phyloP scores from a whole-genome alignment of 2,329 filamentous ascomycete species.

The Metarhizium album region DNA sequence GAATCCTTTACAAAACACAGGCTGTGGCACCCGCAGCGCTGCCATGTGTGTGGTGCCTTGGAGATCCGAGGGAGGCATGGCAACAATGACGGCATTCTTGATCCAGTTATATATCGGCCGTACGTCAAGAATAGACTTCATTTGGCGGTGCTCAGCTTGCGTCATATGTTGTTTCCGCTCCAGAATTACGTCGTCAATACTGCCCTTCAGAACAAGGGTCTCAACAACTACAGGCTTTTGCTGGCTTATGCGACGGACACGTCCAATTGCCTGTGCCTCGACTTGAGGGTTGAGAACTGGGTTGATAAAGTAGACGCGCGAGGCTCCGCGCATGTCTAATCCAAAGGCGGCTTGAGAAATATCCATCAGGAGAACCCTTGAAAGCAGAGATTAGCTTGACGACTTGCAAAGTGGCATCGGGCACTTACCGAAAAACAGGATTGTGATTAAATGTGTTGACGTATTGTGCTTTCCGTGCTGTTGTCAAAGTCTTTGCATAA shows the following conservation, averaged over 20 bases:
- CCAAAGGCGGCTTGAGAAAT: constrained; percentile 83
- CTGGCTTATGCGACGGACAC: constrained; percentile 81
- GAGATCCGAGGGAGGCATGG: constrained; percentile 15
- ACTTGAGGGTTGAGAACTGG: constrained; percentile 78
- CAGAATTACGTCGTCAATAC: constrained; percentile 77
- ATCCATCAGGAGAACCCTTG: constrained; percentile 74
- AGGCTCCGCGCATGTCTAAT: constrained; percentile 73
- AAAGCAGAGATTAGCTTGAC: neutral
- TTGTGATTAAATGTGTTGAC: constrained; percentile 67
- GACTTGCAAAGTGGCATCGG: neutral
- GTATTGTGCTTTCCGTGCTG: constrained; percentile 59
- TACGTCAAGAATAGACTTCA: constrained; percentile 48
- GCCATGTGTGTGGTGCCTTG: constrained; percentile 38
- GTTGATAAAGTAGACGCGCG: constrained; percentile 79
- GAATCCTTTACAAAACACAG: constrained; percentile 40
- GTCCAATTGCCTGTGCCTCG: constrained; percentile 84
- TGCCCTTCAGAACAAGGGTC: constrained; percentile 69
- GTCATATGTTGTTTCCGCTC: constrained; percentile 66
- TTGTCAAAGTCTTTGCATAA: constrained; percentile 53
- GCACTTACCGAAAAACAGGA: constrained; percentile 43
- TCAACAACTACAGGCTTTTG: constrained; percentile 70
- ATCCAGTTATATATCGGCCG: constrained; percentile 50
- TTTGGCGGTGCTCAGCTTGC: constrained; percentile 46
- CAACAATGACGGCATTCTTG: constrained; percentile 36
- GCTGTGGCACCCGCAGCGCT: constrained; percentile 31